These are phyloP conservation scores for Colletotrichum brevisporum DNA, from an alignment of 2,329 filamentous ascomycete species.

Conservation along the genomic window DNA sequence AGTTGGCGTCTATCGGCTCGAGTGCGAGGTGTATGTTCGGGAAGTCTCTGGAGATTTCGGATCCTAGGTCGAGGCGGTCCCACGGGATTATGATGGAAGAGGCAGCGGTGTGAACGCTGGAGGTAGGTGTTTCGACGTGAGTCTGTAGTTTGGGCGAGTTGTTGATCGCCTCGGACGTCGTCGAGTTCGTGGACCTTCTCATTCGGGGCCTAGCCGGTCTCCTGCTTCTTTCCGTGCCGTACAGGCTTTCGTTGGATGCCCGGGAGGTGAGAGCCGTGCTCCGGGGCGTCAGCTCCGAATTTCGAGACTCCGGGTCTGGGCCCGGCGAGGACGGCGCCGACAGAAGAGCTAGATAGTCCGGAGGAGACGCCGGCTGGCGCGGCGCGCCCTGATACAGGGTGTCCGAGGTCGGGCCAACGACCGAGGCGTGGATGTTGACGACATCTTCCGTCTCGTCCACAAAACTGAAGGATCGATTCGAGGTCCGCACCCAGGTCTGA, in stretches of 20 bases:
- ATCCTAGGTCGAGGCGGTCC: constrained; percentile 13
- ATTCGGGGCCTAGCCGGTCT: background rate
- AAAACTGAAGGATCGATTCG: constrained; percentile 46
- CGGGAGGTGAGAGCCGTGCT: background rate
- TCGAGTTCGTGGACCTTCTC: constrained; percentile 9
- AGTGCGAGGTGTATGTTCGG: constrained; percentile 11
- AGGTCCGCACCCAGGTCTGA: constrained; percentile 47
- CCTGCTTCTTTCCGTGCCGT: background rate
- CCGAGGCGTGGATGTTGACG: constrained; percentile 45
- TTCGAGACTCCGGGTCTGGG: constrained; percentile 1
- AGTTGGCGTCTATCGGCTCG: constrained; percentile 27
- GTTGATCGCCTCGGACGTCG: background rate
- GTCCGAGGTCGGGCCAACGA: no score
- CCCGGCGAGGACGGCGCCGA: constrained; percentile 23
- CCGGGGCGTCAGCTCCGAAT: background rate
- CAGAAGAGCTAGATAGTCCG: constrained; percentile 17
- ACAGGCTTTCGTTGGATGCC: constrained; percentile 6
- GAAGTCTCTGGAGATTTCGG: constrained; percentile 10
- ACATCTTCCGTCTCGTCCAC: constrained; percentile 49
- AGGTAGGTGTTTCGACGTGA: constrained; percentile 8
- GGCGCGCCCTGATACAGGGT: constrained; percentile 8
- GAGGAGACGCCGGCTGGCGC: background rate
- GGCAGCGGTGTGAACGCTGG: constrained; percentile 1
- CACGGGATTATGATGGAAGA: constrained; percentile 21
- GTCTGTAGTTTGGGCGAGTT: constrained; percentile 1